Conservation (phyloP, 352 stramenopile genomes). For the Globisporangium apiculatum region DNA sequence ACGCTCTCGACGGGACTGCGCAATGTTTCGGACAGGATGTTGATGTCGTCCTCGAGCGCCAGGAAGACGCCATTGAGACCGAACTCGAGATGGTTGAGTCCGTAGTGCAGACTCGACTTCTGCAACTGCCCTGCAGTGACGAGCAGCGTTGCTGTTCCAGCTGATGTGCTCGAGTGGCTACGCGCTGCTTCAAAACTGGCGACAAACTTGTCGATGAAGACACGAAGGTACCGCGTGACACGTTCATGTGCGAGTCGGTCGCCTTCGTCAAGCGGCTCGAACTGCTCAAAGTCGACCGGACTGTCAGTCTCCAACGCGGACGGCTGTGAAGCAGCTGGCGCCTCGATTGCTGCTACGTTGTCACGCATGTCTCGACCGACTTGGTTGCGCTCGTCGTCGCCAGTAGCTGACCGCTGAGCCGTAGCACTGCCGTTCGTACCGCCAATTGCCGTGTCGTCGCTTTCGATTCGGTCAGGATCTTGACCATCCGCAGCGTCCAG, state of each 20-base stretch:
- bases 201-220: not conserved
- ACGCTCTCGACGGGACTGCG: not conserved
- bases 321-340: too few species aligned
- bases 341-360: too few species aligned
- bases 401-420: too few species aligned
- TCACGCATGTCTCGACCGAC: too few species aligned
- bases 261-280: not conserved
- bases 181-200: slow-evolving; percentile 4
- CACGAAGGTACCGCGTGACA: not conserved
- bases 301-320: too few species aligned
- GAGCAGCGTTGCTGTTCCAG: not conserved
- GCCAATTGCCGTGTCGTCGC: too few species aligned
- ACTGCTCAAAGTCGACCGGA: too few species aligned
- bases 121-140: slow-evolving; percentile 8
- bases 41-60: slow-evolving; percentile 8
- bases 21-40: not conserved
- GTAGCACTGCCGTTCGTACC: too few species aligned
- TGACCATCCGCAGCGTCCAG: not conserved
- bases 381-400: too few species aligned
- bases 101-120: slow-evolving; percentile 9
- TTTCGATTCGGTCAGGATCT: not conserved
- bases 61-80: slow-evolving; percentile 12
- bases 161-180: not conserved
- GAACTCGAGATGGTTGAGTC: slow-evolving; percentile 7
- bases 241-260: not conserved